phyloP scores from a whole-genome alignment of 495 filamentous ascomycete genomes.

The Darksidea phi region DNA sequence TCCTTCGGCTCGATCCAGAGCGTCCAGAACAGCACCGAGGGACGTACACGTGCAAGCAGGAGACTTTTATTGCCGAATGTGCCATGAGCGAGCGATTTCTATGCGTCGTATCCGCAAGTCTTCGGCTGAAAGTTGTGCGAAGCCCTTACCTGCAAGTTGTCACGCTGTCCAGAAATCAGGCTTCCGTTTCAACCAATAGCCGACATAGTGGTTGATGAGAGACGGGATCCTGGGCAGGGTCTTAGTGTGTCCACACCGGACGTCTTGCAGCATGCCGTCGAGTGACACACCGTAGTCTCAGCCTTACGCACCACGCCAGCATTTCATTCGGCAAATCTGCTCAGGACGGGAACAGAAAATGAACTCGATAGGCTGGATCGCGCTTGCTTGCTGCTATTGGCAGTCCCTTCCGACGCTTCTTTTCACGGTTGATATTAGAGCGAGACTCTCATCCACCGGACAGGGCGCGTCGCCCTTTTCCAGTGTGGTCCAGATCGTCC shows the following conservation, averaged over 20 bases:
- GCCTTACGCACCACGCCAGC: slow-evolving; percentile 10
- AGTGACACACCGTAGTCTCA: slow-evolving; percentile 7
- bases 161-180: slow-evolving; percentile 12
- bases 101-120: no score
- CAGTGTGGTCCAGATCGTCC: no score
- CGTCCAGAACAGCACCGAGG: slow-evolving; percentile 6
- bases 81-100: background rate
- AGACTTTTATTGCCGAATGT: background rate
- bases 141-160: slow-evolving; percentile 22
- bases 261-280: background rate
- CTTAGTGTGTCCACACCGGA: slow-evolving; percentile 16
- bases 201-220: background rate
- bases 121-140: no score
- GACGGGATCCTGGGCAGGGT: background rate
- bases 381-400: slow-evolving; percentile 1
- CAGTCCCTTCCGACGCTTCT: background rate
- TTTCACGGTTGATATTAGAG: background rate
- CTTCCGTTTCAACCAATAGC: slow-evolving; percentile 20
- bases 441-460: slow-evolving; percentile 5
- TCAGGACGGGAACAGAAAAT: background rate
- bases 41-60: slow-evolving; percentile 7
- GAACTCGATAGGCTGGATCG: background rate
- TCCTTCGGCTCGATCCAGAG: background rate
- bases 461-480: background rate
- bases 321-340: slow-evolving; percentile 1